These are phyloP conservation scores for Tuctoria greenei DNA, from an alignment of 176 grass and related monocot genomes.

Conservation along the genomic window DNA sequence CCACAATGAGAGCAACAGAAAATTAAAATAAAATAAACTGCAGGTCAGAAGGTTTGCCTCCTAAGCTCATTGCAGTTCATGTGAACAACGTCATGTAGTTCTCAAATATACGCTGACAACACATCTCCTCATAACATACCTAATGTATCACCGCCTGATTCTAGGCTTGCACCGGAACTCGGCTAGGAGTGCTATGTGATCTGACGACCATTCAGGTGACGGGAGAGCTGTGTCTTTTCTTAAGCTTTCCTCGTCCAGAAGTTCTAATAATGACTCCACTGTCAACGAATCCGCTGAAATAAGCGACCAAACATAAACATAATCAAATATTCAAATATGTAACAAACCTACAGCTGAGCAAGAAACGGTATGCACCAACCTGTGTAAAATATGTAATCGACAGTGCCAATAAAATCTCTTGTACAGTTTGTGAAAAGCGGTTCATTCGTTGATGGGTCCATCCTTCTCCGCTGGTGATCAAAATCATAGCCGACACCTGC, in stretches of 20 bases:
- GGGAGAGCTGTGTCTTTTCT: constrained; percentile 96
- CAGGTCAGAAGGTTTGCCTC: not conserved
- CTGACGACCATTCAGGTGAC: constrained; percentile 98
- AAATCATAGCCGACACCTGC: constrained; percentile 60
- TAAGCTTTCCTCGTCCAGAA: constrained; percentile 95
- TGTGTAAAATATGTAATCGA: constrained; percentile 99
- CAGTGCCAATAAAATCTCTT: constrained; percentile 89
- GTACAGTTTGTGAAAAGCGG: constrained; percentile 98
- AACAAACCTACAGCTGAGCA: constrained; percentile 17
- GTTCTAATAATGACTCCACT: constrained; percentile 92
- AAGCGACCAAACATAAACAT: constrained; percentile 18
- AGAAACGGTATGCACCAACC: constrained; percentile 38
- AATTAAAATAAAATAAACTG: not conserved
- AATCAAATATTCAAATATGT: constrained; percentile 19
- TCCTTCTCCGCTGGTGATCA: constrained; percentile 95
- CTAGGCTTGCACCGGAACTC: constrained; percentile 98
- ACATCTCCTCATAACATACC: constrained; percentile 45
- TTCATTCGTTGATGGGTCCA: constrained; percentile 87
- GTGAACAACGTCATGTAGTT: not conserved
- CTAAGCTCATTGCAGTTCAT: not conserved
- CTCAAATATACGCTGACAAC: not conserved
- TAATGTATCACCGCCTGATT: constrained; percentile 64
- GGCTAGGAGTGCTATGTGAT: constrained; percentile 93
- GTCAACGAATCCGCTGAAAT: constrained; percentile 93
- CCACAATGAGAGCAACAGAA: not conserved